Conservation (phyloP, 768 basidiomycete genomes). For the Clavulina sp. region DNA sequence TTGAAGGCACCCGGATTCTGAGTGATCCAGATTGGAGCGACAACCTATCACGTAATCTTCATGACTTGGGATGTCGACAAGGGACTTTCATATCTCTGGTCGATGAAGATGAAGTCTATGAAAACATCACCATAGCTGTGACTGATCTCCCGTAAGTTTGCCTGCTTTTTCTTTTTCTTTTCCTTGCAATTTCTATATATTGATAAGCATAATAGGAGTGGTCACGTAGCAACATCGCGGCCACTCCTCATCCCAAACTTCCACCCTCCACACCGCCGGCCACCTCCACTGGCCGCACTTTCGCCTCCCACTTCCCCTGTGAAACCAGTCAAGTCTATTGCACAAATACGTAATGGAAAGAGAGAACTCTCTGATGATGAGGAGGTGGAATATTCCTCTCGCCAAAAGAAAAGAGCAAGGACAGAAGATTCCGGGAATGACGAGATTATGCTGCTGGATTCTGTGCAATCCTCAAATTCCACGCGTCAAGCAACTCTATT, state of each 20-base stretch:
- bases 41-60: constrained; percentile 63
- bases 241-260: neutral
- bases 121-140: constrained; percentile 53
- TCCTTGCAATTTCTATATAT: neutral
- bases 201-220: neutral
- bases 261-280: constrained; percentile 12
- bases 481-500: neutral
- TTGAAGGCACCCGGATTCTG: constrained; percentile 71
- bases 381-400: neutral
- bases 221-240: neutral
- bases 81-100: constrained; percentile 81
- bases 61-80: constrained; percentile 56
- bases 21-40: constrained; percentile 92
- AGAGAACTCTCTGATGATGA: neutral
- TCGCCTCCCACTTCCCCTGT: neutral
- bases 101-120: constrained; percentile 69
- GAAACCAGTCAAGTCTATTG: neutral
- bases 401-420: neutral
- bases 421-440: neutral
- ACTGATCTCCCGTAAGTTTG: constrained; percentile 50
- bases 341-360: neutral
- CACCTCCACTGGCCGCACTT: neutral
- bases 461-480: neutral
- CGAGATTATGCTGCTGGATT: neutral
- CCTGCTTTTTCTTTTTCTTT: neutral